Conservation (phyloP, 2,329 filamentous ascomycete genomes). For the Penicillium sp. region DNA sequence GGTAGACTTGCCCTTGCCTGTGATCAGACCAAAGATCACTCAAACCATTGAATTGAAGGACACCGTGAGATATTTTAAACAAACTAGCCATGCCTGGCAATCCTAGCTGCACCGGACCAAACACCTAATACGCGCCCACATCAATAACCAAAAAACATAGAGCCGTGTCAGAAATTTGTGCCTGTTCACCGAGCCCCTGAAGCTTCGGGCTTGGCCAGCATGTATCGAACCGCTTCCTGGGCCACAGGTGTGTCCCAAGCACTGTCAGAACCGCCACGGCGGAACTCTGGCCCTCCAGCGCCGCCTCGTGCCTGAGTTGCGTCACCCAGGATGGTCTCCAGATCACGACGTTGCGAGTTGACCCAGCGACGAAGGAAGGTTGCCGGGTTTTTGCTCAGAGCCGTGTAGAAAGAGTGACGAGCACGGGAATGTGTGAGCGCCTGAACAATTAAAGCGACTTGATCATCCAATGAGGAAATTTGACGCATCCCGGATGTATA, state of each 20-base stretch:
- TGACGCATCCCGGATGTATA: conserved; percentile 69
- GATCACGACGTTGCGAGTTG: conserved; percentile 80
- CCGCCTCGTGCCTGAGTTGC: conserved; percentile 55
- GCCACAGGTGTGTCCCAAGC: conserved; percentile 60
- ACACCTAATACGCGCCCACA: conserved; percentile 10
- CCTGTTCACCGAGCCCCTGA: conserved; percentile 20
- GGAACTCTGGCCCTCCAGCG: conserved; percentile 44
- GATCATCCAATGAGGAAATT: conserved; percentile 72
- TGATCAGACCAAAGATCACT: too few species aligned
- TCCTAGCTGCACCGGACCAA: conserved; percentile 18
- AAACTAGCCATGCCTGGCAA: conserved; percentile 16
- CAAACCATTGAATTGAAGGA: background rate
- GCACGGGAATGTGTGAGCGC: conserved; percentile 78
- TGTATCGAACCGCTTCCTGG: conserved; percentile 56
- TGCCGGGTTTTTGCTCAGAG: conserved; percentile 72
- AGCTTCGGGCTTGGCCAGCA: conserved; percentile 49
- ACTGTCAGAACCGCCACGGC: conserved; percentile 50
- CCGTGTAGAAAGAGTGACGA: conserved; percentile 80
- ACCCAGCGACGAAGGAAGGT: conserved; percentile 83
- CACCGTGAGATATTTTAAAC: conserved; percentile 10
- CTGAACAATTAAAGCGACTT: conserved; percentile 75
- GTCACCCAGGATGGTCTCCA: conserved; percentile 83
- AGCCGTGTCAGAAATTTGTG: background rate
- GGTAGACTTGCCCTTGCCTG: too few species aligned
- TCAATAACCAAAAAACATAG: background rate